These are phyloP conservation scores for Chrysanthemum makinoi DNA, from an alignment of 129 eudicot genomes.

Conservation along the genomic window DNA sequence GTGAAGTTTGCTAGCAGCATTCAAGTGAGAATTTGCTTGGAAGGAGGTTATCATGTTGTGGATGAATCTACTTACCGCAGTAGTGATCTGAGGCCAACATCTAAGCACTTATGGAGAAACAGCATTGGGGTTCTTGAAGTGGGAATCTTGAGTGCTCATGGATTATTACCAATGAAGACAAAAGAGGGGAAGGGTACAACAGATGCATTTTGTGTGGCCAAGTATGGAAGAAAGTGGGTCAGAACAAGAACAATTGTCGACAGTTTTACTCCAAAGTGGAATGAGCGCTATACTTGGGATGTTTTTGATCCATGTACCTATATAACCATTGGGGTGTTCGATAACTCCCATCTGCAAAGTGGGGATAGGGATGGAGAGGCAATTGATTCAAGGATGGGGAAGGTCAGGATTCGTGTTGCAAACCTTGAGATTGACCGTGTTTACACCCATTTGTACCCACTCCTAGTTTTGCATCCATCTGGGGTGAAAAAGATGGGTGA, in stretches of 20 bases:
- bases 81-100: constrained; percentile 59
- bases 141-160: constrained; percentile 53
- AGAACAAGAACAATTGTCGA: constrained; percentile 58
- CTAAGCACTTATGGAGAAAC: constrained; percentile 60
- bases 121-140: constrained; percentile 65
- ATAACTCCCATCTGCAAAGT: constrained; percentile 58
- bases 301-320: constrained; percentile 68
- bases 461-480: constrained; percentile 55
- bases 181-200: constrained; percentile 63
- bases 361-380: constrained; percentile 54
- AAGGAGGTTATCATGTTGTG: constrained; percentile 70
- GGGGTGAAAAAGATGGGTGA: constrained; percentile 75
- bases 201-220: constrained; percentile 67
- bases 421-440: constrained; percentile 61
- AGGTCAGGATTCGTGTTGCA: constrained; percentile 58
- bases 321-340: constrained; percentile 60
- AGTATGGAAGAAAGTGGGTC: constrained; percentile 66
- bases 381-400: constrained; percentile 52
- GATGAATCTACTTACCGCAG: constrained; percentile 70
- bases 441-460: constrained; percentile 65
- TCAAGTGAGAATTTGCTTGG: constrained; percentile 54
- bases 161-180: constrained; percentile 54
- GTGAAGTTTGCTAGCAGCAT: constrained; percentile 56
- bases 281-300: constrained; percentile 71
- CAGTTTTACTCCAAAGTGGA: constrained; percentile 59